Percentiles rank a stretch among this genome's conserved stretches.
These are phyloP conservation scores for Scutellaria minor DNA, from an alignment of 257 asterid genomes.

Conservation along the genomic window DNA sequence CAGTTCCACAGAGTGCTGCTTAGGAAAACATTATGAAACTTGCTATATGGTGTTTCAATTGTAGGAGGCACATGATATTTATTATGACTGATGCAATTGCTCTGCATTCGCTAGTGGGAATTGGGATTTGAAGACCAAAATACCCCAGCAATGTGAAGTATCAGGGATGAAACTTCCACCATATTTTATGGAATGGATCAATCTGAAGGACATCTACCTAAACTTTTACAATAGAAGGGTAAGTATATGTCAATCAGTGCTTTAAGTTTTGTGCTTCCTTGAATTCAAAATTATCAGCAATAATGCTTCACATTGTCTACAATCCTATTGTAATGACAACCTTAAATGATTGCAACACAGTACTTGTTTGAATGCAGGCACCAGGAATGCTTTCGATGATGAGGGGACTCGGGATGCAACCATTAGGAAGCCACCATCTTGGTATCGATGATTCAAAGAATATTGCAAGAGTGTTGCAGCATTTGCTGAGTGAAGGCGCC, in stretches of 20 bases:
- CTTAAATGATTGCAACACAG: background rate
- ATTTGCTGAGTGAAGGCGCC: slow-evolving; percentile 83
- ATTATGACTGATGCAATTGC: slow-evolving; percentile 34
- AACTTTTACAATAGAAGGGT: slow-evolving; percentile 88
- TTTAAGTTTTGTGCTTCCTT: background rate
- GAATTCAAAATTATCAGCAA: background rate
- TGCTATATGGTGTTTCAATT: background rate
- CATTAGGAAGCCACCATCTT: slow-evolving; percentile 86
- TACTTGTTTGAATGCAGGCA: slow-evolving; percentile 50
- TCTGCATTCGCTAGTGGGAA: slow-evolving; percentile 65
- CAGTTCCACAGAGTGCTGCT: background rate
- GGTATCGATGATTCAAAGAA: slow-evolving; percentile 90
- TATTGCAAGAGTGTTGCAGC: slow-evolving; percentile 77
- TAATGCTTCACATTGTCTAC: too few relatives aligned
- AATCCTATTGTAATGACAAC: too few relatives aligned
- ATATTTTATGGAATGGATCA: slow-evolving; percentile 94
- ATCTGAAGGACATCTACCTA: slow-evolving; percentile 82
- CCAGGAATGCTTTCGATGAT: slow-evolving; percentile 94
- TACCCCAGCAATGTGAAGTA: slow-evolving; percentile 86
- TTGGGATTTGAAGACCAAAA: slow-evolving; percentile 94
- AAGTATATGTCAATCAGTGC: slow-evolving; percentile 33
- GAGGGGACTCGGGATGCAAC: slow-evolving; percentile 67
- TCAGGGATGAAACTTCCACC: slow-evolving; percentile 72
- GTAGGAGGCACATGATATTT: background rate
- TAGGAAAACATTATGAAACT: background rate